Percentiles rank a stretch among this genome's conserved stretches.
Conservation (phyloP, 352 stramenopile species). For the Phytophthora palmivora region DNA sequence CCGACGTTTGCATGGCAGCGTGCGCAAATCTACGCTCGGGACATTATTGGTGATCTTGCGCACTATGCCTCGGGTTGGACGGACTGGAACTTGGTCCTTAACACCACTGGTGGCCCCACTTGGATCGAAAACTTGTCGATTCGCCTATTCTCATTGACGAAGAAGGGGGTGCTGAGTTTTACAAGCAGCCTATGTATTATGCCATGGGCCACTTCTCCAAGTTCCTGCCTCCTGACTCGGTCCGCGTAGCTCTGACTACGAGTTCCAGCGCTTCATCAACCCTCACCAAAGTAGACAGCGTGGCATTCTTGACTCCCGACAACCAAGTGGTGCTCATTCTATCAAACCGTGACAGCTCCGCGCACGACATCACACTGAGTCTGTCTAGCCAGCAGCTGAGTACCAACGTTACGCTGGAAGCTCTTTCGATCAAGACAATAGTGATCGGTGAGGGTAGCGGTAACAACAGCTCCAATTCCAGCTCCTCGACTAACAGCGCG, state of each 20-base stretch:
- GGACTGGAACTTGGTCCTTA: conserved; percentile 91
- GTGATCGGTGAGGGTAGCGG: conserved; percentile 42
- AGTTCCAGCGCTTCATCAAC: conserved; percentile 38
- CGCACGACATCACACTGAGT: conserved; percentile 47
- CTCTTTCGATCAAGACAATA: conserved; percentile 60
- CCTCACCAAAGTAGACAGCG: conserved; percentile 49
- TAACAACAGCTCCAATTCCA: conserved; percentile 23
- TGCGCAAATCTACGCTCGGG: conserved; percentile 79
- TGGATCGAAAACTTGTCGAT: conserved; percentile 78
- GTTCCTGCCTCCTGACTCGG: conserved; percentile 62
- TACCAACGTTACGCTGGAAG: conserved; percentile 44
- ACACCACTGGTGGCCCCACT: conserved; percentile 74
- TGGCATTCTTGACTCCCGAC: conserved; percentile 58
- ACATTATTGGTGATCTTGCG: conserved; percentile 89
- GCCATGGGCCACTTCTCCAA: conserved; percentile 78
- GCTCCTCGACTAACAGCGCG: conserved; percentile 2
- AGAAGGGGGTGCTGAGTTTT: conserved; percentile 62
- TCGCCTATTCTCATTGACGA: conserved; percentile 78
- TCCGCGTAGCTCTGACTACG: conserved; percentile 46
- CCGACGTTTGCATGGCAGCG: conserved; percentile 62
- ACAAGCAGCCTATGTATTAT: conserved; percentile 89
- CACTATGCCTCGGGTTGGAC: conserved; percentile 84
- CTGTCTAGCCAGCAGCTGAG: conserved; percentile 45
- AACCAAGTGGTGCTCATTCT: conserved; percentile 58
- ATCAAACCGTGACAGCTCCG: conserved; percentile 53